Base-by-base conservation (phyloP, 495 filamentous ascomycete species). In the Daldinia concentrica region DNA sequence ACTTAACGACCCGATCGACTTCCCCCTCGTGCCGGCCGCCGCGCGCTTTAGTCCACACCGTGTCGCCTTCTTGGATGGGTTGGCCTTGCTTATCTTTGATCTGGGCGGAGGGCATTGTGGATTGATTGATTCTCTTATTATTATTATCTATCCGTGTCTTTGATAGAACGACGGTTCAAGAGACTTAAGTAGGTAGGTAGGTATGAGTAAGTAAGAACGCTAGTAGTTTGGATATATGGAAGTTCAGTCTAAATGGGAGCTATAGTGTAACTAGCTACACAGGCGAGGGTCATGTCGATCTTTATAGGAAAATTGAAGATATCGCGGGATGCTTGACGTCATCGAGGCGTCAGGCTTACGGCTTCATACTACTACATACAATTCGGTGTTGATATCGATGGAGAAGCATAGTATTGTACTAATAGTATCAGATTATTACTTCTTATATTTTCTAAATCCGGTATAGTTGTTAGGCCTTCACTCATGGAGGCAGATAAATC, bases 1-100 rank as follows among this genome's bases (percentile, higher is more conserved):
- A 75, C 4, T 64, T 72, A 1, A 82, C 79, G 3, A 84, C 67
- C 39, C 80, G 75, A 14, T 84, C 77, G 29, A 82, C 80, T 32
- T 79, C 68, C 8, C 81, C 79, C 45, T 81, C 76, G 24, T 68
- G 75, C 58, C 74, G 75, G 12, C 78, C 80, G 15, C 81, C 78
- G 19, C 78, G 66, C 4, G 71, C 68, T 22, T 73, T 77, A 6
- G 78, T 78, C 68, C 72, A 81, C 8, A 82, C 79, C 4, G 66
- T 63, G 50, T 81, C 80, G 14, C 81, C 80, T 50, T 73, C 77
- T 14, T 77, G n/a, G 61, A 82, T 82, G 19, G 73, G 52, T 60
- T 80, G 68, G 19, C 61, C 71, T 12, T 76, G 68, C 51, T 82
- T 82, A 55, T 81, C 81, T 22, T 77, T 74, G 36, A 79, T 26